Evolutionary conservation across 768 basidiomycete genomes (phyloP).

Genomic region (Kwoniella mangroviensis): DNA sequence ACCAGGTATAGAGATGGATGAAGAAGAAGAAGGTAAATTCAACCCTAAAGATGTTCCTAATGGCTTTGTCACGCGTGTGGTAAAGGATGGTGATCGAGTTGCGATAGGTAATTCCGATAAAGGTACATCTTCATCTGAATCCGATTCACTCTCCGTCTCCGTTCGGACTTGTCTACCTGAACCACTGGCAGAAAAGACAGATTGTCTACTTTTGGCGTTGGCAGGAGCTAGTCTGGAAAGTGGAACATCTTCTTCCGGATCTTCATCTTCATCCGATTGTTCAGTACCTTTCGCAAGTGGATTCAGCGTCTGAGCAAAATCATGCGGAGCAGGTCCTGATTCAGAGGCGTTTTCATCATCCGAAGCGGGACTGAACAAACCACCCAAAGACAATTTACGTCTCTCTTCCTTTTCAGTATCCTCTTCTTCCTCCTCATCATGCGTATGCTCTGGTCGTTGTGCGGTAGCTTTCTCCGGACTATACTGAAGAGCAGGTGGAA

Average conservation of each 20-base stretch:
- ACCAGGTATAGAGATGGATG: neutral
- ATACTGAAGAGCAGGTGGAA: slow-evolving; percentile 27
- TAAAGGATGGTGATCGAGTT: slow-evolving; percentile 4
- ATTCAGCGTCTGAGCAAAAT: neutral
- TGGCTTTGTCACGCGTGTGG: slow-evolving; percentile 2
- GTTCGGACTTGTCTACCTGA: neutral
- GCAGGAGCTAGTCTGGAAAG: slow-evolving; percentile 42
- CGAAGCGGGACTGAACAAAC: neutral
- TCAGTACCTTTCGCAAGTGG: neutral
- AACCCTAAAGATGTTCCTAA: slow-evolving; percentile 9
- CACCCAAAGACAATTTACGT: slow-evolving; percentile 7
- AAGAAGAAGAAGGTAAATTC: neutral
- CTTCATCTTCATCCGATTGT: slow-evolving; percentile 19
- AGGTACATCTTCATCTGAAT: slow-evolving; percentile 24
- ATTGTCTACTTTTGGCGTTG: neutral
- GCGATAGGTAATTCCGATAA: slow-evolving; percentile 18
- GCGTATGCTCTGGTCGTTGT: neutral
- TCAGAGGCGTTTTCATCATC: slow-evolving; percentile 13
- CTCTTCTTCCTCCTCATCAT: neutral
- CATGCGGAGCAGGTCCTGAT: neutral
- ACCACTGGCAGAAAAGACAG: neutral
- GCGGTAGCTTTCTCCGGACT: slow-evolving; percentile 18
- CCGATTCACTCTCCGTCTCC: slow-evolving; percentile 6
- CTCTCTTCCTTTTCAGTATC: neutral
- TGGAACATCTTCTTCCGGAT: slow-evolving; percentile 45